phyloP scores from a whole-genome alignment of 768 basidiomycete genomes.

The Collybiopsis luxurians region DNA sequence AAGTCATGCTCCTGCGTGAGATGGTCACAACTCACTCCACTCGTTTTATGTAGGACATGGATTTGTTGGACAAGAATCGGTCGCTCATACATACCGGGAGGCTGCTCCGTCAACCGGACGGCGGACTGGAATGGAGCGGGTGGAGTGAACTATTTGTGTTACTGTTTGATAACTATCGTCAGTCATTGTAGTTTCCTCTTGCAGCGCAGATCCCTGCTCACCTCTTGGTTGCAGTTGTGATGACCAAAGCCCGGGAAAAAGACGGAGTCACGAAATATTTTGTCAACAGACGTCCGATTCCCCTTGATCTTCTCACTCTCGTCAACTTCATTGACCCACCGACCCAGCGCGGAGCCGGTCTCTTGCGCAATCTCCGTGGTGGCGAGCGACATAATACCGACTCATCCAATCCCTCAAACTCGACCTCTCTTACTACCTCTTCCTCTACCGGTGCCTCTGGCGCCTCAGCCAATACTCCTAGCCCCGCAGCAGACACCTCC shows the following conservation, averaged over 20 bases:
- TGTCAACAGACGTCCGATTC: constrained; percentile 88
- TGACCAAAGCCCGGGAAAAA: constrained; percentile 82
- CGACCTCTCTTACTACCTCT: constrained; percentile 10
- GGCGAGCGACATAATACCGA: constrained; percentile 31
- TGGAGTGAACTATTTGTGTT: constrained; percentile 91
- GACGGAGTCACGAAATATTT: constrained; percentile 75
- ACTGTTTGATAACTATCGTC: constrained; percentile 93
- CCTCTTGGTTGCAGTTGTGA: constrained; percentile 57
- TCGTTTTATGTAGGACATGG: constrained; percentile 67
- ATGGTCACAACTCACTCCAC: not conserved
- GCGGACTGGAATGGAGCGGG: constrained; percentile 82
- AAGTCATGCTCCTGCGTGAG: constrained; percentile 17
- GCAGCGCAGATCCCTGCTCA: constrained; percentile 11
- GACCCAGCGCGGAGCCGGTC: constrained; percentile 68
- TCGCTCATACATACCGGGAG: constrained; percentile 83
- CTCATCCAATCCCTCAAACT: constrained; percentile 15
- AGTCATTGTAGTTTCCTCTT: constrained; percentile 26
- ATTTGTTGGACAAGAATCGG: constrained; percentile 78
- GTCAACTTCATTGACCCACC: constrained; percentile 81
- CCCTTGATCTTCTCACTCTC: constrained; percentile 84
- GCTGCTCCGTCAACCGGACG: constrained; percentile 83
- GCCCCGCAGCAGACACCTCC: not conserved
- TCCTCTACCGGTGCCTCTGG: constrained; percentile 34
- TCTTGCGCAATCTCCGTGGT: constrained; percentile 60
- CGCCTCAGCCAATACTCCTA: not conserved